These are phyloP conservation scores for Eutrema salsugineum DNA, from an alignment of 441 rosid species.

Conservation along the genomic window DNA sequence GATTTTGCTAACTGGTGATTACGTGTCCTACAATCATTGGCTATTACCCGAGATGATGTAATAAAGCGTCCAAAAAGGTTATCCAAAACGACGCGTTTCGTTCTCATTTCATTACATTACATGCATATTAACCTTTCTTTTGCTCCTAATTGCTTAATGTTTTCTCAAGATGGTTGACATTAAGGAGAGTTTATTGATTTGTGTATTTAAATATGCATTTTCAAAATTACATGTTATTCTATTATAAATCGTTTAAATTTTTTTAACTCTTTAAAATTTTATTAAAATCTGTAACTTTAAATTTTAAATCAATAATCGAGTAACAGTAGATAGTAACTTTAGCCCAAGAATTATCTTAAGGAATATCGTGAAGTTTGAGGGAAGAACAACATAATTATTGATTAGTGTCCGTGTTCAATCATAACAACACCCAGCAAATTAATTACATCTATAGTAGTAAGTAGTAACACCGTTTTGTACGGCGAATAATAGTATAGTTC, in stretches of 20 bases:
- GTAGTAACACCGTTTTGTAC: background rate
- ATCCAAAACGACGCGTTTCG: conserved; percentile 15
- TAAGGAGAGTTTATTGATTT: background rate
- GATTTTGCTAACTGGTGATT: background rate
- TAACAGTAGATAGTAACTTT: too few species aligned
- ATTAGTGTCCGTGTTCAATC: background rate
- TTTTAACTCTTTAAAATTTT: too few species aligned
- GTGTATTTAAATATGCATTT: background rate
- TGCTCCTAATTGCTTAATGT: background rate
- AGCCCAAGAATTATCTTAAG: too few species aligned
- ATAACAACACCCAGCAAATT: background rate
- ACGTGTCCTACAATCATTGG: background rate
- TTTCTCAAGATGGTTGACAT: background rate
- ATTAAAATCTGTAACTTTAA: too few species aligned
- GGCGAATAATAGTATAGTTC: background rate
- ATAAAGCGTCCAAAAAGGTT: background rate
- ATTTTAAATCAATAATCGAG: too few species aligned
- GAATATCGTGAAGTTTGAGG: too few species aligned
- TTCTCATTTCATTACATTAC: background rate
- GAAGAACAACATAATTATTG: background rate
- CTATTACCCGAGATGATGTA: background rate
- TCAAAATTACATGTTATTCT: too few species aligned
- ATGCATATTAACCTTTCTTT: background rate
- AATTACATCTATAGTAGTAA: too few species aligned
- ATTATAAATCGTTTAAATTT: too few species aligned